These are phyloP conservation scores for Chlamydomonas asymmetrica DNA, from an alignment of 139 green algal genomes.

Conservation along the genomic window DNA sequence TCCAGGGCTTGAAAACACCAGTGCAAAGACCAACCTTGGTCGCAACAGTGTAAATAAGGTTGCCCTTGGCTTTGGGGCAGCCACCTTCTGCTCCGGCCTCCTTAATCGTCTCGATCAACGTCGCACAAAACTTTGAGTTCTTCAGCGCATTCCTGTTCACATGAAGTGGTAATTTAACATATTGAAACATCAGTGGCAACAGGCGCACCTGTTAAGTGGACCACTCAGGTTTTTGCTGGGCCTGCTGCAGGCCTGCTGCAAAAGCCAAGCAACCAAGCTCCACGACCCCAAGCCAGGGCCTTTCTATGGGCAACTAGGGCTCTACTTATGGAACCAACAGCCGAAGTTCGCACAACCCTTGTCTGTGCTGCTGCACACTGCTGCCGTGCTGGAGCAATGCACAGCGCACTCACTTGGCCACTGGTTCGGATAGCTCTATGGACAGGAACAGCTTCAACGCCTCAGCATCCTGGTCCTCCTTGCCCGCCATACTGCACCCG, in stretches of 20 bases:
- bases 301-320: too few species aligned
- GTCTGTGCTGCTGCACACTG: too few species aligned
- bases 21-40: constrained; percentile 60
- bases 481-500: constrained; percentile 12
- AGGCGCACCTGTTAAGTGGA: too few species aligned
- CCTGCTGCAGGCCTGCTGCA: not conserved
- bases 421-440: constrained; percentile 71
- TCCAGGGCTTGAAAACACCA: not conserved
- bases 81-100: constrained; percentile 66
- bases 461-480: constrained; percentile 47
- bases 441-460: constrained; percentile 53
- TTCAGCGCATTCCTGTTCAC: constrained; percentile 62
- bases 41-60: constrained; percentile 78
- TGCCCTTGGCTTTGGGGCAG: constrained; percentile 73
- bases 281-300: too few species aligned
- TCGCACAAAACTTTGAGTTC: constrained; percentile 78
- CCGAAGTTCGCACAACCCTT: too few species aligned
- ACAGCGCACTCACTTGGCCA: constrained; percentile 62
- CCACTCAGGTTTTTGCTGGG: not conserved
- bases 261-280: not conserved
- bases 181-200: too few species aligned
- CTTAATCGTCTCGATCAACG: constrained; percentile 72
- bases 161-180: not conserved
- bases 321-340: too few species aligned
- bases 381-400: not conserved